Evolutionary conservation across 1,139 yeast species (phyloP).

Genomic region (Saccharomycopsis crataegensis): DNA sequence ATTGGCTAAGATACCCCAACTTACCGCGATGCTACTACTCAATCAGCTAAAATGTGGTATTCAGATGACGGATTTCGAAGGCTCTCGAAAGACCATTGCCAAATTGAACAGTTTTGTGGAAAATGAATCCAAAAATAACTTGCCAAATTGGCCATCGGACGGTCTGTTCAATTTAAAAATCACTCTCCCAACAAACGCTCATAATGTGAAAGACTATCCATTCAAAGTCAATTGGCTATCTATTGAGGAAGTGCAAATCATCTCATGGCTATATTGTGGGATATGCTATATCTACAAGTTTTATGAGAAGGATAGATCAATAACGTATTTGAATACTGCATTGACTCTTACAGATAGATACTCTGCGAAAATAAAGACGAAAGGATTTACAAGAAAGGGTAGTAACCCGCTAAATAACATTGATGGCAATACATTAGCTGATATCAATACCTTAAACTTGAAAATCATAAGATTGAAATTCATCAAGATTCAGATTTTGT

Average conservation of each 20-base stretch:
- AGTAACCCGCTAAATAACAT: not conserved
- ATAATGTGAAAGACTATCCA: not conserved
- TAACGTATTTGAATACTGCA: constrained; percentile 14
- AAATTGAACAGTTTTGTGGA: constrained; percentile 12
- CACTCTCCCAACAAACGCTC: constrained; percentile 6
- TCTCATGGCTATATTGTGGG: constrained; percentile 16
- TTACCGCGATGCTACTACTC: constrained; percentile 12
- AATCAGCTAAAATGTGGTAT: constrained; percentile 9
- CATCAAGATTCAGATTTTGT: constrained; percentile 11
- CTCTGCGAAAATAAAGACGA: not conserved
- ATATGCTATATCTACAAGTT: constrained; percentile 10
- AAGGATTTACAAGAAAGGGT: constrained; percentile 8
- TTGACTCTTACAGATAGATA: constrained; percentile 6
- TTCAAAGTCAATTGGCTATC: constrained; percentile 17
- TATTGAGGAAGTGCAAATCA: constrained; percentile 18
- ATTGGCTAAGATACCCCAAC: not conserved
- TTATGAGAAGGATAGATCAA: constrained; percentile 12
- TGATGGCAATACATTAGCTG: not conserved
- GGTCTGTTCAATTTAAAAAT: constrained; percentile 10
- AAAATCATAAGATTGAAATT: constrained; percentile 11
- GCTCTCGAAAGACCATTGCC: constrained; percentile 1
- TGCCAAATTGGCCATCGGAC: constrained; percentile 14
- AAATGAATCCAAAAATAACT: constrained; percentile 4
- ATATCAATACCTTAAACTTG: constrained; percentile 4
- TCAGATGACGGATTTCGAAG: constrained; percentile 3